Conservation (phyloP, 495 filamentous ascomycete species). For the Penicillium parvum region DNA sequence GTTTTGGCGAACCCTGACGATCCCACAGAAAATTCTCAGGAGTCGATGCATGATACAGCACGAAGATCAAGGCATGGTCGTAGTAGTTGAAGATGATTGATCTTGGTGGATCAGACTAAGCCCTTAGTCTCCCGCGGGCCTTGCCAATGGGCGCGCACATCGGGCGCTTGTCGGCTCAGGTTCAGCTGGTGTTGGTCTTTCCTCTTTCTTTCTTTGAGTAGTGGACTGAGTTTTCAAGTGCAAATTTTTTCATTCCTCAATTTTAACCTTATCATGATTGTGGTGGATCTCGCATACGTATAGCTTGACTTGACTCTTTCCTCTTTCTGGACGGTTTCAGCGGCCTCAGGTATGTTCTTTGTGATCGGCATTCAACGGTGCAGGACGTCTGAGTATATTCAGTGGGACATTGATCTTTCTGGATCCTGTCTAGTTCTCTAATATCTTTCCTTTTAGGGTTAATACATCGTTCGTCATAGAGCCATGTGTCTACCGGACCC, state of each 20-base stretch:
- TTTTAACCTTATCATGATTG: conserved; percentile 8
- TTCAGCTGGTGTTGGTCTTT: conserved; percentile 24
- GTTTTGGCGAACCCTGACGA: no score
- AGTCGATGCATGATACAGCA: no score
- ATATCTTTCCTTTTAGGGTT: conserved; percentile 3
- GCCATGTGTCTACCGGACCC: conserved; percentile 1
- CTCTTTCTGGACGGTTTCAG: conserved; percentile 1
- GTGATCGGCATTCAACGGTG: conserved; percentile 1
- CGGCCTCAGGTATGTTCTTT: conserved; percentile 9
- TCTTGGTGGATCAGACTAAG: conserved; percentile 22
- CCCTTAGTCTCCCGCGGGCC: conserved; percentile 12
- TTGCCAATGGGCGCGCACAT: conserved; percentile 21
- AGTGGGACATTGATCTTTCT: neutral
- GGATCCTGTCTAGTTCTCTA: neutral
- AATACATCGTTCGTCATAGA: neutral
- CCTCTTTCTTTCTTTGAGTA: no score
- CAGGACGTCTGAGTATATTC: neutral
- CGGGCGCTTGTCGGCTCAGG: conserved; percentile 13
- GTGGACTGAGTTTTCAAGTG: conserved; percentile 1
- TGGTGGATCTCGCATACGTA: no score
- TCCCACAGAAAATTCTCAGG: no score
- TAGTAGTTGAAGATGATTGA: no score
- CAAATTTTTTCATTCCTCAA: conserved; percentile 1
- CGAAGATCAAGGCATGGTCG: no score
- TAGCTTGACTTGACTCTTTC: neutral